Evolutionary conservation across 441 rosid genomes (phyloP).

Genomic region (Populus hybrid): DNA sequence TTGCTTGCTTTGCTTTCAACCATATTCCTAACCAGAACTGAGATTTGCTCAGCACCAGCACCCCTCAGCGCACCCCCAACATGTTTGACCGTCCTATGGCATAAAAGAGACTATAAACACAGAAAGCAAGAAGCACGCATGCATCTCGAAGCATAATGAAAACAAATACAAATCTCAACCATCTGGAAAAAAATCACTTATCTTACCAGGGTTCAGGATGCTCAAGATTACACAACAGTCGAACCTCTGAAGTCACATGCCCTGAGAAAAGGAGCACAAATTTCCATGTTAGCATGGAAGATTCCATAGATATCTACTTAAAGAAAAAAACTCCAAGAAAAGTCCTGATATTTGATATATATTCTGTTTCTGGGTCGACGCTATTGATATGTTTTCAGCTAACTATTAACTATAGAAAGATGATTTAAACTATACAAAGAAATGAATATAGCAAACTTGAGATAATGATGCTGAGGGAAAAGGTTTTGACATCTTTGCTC

Average conservation of each 20-base stretch:
- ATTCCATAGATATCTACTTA: not conserved
- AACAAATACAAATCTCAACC: not conserved
- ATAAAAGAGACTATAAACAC: conserved; percentile 14
- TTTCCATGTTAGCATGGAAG: conserved; percentile 7
- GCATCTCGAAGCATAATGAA: not conserved
- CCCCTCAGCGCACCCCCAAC: conserved; percentile 94
- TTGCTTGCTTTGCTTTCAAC: conserved; percentile 94
- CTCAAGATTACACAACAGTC: conserved; percentile 88
- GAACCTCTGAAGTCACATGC: conserved; percentile 68
- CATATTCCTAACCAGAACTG: conserved; percentile 82
- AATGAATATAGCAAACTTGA: not conserved
- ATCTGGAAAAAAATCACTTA: not conserved
- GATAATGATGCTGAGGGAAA: not conserved
- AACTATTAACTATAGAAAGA: not conserved
- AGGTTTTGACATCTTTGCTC: not conserved
- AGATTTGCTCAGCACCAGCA: conserved; percentile 89
- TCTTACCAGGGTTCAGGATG: conserved; percentile 86
- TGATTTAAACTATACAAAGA: not conserved
- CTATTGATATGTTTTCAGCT: not conserved
- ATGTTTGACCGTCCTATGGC: conserved; percentile 78
- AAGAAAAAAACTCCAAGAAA: not conserved
- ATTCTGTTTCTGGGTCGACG: not conserved
- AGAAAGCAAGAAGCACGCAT: not conserved
- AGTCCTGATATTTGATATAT: not conserved
- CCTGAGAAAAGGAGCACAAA: conserved; percentile 41